These are phyloP conservation scores for Datisca glomerata DNA, from an alignment of 306 rosid genomes.

Conservation along the genomic window DNA sequence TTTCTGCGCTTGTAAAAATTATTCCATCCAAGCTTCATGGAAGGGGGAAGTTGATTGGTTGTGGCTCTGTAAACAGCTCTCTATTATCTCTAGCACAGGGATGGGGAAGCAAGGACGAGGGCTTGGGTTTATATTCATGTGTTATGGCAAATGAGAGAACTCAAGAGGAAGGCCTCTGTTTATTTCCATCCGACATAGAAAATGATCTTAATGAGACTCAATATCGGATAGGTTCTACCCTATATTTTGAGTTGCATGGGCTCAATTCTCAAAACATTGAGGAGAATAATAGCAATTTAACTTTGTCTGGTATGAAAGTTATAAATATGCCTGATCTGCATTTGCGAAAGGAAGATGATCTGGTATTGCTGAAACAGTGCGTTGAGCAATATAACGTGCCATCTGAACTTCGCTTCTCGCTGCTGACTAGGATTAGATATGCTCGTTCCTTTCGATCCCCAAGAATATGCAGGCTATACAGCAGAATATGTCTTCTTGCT, in stretches of 20 bases:
- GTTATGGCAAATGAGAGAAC: conserved; percentile 69
- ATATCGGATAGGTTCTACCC: conserved; percentile 72
- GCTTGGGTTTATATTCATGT: conserved; percentile 85
- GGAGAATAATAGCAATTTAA: conserved; percentile 29
- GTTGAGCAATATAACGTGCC: conserved; percentile 65
- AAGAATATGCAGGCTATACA: conserved; percentile 69
- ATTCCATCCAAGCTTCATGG: conserved; percentile 93
- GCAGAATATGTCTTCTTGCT: conserved; percentile 87
- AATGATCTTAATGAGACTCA: conserved; percentile 55
- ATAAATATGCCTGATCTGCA: conserved; percentile 77
- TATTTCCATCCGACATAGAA: conserved; percentile 75
- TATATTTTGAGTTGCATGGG: conserved; percentile 79
- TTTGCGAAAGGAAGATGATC: conserved; percentile 65
- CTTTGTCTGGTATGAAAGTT: conserved; percentile 43
- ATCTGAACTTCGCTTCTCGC: conserved; percentile 61
- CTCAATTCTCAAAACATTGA: conserved; percentile 33
- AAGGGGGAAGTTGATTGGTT: conserved; percentile 81
- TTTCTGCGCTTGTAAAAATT: conserved; percentile 78
- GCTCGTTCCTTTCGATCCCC: conserved; percentile 82
- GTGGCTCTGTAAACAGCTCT: conserved; percentile 79
- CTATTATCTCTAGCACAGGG: conserved; percentile 92
- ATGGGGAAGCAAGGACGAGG: conserved; percentile 99
- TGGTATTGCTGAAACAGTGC: conserved; percentile 63
- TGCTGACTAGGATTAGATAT: conserved; percentile 86
- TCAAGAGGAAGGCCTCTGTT: conserved; percentile 52